Base-by-base conservation (phyloP, 1,139 yeast genomes). In the Candida sp. region DNA sequence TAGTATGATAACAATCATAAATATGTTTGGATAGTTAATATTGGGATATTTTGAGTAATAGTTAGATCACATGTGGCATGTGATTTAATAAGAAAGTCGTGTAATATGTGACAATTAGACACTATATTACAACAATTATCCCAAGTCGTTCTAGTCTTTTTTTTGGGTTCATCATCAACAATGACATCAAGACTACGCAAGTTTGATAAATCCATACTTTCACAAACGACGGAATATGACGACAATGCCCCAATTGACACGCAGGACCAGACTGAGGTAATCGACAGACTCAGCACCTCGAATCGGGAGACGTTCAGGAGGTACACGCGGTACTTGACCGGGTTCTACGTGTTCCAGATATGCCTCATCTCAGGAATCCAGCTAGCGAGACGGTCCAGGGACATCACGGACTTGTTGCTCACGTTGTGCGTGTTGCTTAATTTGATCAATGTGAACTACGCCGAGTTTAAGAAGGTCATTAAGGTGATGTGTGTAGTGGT, bases 141-240 rank as follows among this genome's bases (percentile, higher is more conserved):
- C 17, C 17, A 17, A 17, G 17, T 17, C 17, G 17, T 17, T 17
- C 17, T 17, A 17, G 17, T 17, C 17, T 17, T 17, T 17, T 17
- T 17, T 17, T 17, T 17, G 17, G 17, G 17, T 17, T 17, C 17
- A 17, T 17, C 17, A 17, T 17, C 25, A 12, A 17, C 7, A 22
- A 38, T 38, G 42, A 22, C 44, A 22, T 41, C 44, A 31, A 41
- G 44, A 41, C 8, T 41, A 41, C 44, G 44, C n/a, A 41, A 41
- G 17, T 41, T 41, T 41, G 44, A 41, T 17, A 41, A 30, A 31
- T 41, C 44, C 22, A 8, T 41, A 41, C 34, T 41, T 7, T 28
- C 31, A 7, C 35, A 41, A 22, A 22, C 44, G 11, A 41, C 37
- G 5, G 27, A 31, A 3, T 31, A 23, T 28, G 31, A 28, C 8